Percentiles rank a stretch among this genome's conserved stretches.
Conservation (phyloP, 2,329 filamentous ascomycete genomes). For the Fusarium palustre region DNA sequence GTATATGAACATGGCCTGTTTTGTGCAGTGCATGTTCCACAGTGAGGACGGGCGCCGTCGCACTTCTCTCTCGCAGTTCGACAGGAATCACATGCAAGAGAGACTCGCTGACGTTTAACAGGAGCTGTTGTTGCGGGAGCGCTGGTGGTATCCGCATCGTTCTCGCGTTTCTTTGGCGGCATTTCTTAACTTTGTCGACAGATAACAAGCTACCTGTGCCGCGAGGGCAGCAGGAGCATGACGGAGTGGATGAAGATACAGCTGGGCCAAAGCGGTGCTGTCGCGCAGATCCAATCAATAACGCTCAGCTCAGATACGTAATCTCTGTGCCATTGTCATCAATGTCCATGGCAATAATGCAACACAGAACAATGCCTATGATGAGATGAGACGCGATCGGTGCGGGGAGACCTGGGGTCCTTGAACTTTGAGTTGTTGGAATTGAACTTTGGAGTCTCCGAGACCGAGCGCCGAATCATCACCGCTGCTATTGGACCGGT, state of each 20-base stretch:
- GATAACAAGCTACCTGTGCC: constrained; percentile 40
- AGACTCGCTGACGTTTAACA: constrained; percentile 72
- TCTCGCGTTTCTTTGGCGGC: constrained; percentile 55
- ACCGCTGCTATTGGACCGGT: constrained; percentile 31
- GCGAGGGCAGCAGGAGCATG: constrained; percentile 43
- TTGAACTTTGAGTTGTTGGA: constrained; percentile 34
- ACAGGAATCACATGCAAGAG: constrained; percentile 76
- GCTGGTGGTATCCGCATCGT: constrained; percentile 45
- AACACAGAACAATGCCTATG: constrained; percentile 11
- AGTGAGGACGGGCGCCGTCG: constrained; percentile 74
- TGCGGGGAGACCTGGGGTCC: constrained; percentile 48
- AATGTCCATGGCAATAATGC: constrained; percentile 23
- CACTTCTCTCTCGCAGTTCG: constrained; percentile 77
- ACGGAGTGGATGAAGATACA: constrained; percentile 20
- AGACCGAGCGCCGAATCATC: constrained; percentile 21
- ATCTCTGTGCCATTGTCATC: constrained; percentile 33
- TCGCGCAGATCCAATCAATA: constrained; percentile 38
- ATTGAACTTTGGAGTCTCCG: constrained; percentile 32
- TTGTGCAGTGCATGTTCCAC: constrained; percentile 73
- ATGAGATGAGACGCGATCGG: constrained; percentile 24
- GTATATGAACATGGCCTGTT: constrained; percentile 77
- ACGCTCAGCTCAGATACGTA: constrained; percentile 26
- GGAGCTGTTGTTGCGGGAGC: constrained; percentile 42
- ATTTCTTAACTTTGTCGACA: constrained; percentile 47
- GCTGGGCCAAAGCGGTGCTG: constrained; percentile 3